These are phyloP conservation scores for Besnoitia besnoiti DNA, from an alignment of 169 alveolate species.

Conservation along the genomic window DNA sequence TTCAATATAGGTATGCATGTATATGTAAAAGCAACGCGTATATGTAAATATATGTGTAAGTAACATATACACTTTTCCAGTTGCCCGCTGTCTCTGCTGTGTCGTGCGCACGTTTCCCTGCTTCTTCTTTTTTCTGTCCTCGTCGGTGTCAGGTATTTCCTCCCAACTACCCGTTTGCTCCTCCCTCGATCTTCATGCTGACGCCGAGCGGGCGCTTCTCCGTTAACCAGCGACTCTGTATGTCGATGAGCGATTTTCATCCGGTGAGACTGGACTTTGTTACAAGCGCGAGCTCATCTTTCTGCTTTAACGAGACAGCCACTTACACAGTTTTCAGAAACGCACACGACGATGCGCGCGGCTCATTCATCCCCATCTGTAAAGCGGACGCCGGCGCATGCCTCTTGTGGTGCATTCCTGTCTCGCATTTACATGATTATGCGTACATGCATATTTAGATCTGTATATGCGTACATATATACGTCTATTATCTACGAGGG, in stretches of 20 bases:
- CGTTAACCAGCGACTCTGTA: constrained; percentile 74
- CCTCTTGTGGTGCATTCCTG: background rate
- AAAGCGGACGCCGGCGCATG: background rate
- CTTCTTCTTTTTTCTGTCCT: background rate
- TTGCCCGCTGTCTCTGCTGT: background rate
- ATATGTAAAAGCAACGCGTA: no score
- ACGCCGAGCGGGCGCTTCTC: constrained; percentile 92
- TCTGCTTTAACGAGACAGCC: background rate
- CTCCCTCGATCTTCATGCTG: constrained; percentile 86
- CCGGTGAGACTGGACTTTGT: constrained; percentile 60
- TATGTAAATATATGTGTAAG: no score
- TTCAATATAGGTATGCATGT: no score
- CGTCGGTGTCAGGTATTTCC: constrained; percentile 80
- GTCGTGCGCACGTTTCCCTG: constrained; percentile 64
- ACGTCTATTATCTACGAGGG: background rate
- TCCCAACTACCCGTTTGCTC: constrained; percentile 88
- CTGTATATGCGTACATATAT: background rate
- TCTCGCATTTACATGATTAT: background rate
- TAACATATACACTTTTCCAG: background rate
- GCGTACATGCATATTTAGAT: background rate
- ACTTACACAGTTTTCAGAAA: background rate
- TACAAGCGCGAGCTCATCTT: background rate
- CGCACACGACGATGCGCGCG: background rate
- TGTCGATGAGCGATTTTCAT: constrained; percentile 78
- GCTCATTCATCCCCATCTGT: background rate